These are phyloP conservation scores for Sporothrix mexicana DNA, from an alignment of 2,329 filamentous ascomycete genomes.

Conservation along the genomic window DNA sequence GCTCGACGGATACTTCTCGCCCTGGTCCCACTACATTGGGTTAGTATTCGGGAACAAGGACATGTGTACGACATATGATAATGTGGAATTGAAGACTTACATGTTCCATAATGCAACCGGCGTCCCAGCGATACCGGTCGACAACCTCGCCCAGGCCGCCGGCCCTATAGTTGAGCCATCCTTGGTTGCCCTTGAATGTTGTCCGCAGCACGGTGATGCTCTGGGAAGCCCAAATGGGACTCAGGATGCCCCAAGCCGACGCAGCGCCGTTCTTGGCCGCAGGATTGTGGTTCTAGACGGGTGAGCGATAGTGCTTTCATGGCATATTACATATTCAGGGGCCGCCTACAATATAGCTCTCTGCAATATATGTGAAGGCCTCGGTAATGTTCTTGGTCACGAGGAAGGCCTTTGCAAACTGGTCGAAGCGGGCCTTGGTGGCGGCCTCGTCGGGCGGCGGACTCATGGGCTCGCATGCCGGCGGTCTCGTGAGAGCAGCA, in stretches of 20 bases:
- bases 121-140: conserved; percentile 41
- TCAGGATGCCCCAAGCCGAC: conserved; percentile 40
- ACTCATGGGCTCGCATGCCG: conserved; percentile 35
- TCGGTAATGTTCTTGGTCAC: conserved; percentile 41
- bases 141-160: conserved; percentile 39
- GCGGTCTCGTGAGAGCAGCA: conserved; percentile 5
- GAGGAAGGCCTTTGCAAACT: conserved; percentile 41
- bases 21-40: conserved; percentile 26
- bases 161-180: conserved; percentile 41
- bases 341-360: conserved; percentile 40
- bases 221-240: conserved; percentile 40
- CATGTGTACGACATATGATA: neutral
- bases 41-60: neutral
- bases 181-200: conserved; percentile 39
- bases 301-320: neutral
- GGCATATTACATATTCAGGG: neutral
- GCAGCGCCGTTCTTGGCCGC: conserved; percentile 39
- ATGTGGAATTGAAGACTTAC: conserved; percentile 34
- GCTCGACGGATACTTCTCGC: conserved; percentile 26
- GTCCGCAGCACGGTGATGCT: conserved; percentile 41
- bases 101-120: conserved; percentile 41
- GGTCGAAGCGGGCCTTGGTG: conserved; percentile 39
- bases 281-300: conserved; percentile 39
- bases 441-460: conserved; percentile 39
- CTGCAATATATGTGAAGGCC: conserved; percentile 41